Base-by-base conservation (phyloP, 2,329 filamentous ascomycete genomes). In the Parastagonospora avenae region DNA sequence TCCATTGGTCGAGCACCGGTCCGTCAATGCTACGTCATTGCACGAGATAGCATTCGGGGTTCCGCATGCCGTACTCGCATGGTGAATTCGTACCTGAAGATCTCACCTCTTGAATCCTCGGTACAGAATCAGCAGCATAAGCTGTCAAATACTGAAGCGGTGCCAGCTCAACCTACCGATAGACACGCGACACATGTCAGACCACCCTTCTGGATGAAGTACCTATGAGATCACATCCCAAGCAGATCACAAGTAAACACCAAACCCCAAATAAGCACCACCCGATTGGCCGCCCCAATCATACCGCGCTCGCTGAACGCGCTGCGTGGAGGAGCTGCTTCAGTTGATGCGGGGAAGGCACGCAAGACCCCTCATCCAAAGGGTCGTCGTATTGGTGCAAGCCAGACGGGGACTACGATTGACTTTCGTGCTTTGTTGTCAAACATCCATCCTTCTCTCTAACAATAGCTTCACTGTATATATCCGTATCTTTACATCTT, bases 361-460 rank as follows among this genome's bases (percentile, higher is more conserved):
- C 52, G 54, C 41, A 51, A 41, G 51, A 58, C 62, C 62, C 62
- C 62, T 64, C 60, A 52, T 56, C 39, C 49, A 61, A 8, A 38
- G 60, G 55, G 49, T 55, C 54, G 49, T 51, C 56, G 55, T 49
- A 59, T 49, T 60, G 52, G 54, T 51, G 45, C 47, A 45, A 50
- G 48, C 46, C 41, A 54, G 41, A 32, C 32, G 24, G 15, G 35
- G 19, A 16, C 35, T 24, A 38, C 35, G n/a, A 16, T 24, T 38
- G 35, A 40, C 38, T 19, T 38, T 38, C 19, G 10, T 8, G 46
- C 49, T 40, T 48, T 28, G n/a, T 38, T n/a, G 33, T n/a, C 30
- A 38, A 38, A 38, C 51, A 48, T 29, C 49, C 49, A 50, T 46
- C 19, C 11, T 50, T 50, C 46, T 56, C 55, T 51, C 54, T 47